phyloP scores from a whole-genome alignment of 139 green algal species.

The Tetradesmus lagerheimii region DNA sequence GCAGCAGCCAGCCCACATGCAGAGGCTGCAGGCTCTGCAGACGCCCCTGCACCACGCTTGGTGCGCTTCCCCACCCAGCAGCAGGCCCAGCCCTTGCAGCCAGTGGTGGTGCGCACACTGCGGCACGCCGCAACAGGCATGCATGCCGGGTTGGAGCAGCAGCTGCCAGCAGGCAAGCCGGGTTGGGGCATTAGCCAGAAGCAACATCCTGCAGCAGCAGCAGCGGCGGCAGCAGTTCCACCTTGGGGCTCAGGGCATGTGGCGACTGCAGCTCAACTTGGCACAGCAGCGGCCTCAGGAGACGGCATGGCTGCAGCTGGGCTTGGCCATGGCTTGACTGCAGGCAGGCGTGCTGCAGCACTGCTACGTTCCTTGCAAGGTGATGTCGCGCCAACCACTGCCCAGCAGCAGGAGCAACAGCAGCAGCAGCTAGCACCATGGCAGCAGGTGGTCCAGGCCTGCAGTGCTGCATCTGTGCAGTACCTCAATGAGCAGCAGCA shows the following conservation, averaged over 20 bases:
- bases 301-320: background rate
- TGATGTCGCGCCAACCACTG: background rate
- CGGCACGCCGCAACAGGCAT: background rate
- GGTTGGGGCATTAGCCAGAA: background rate
- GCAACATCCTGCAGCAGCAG: background rate
- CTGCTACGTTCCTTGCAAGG: background rate
- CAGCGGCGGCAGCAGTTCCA: slow-evolving; percentile 13
- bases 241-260: background rate
- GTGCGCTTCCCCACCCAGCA: background rate
- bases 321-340: background rate
- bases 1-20: background rate
- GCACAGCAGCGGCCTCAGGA: background rate
- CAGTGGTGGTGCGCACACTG: background rate
- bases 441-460: background rate
- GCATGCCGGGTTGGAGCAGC: background rate
- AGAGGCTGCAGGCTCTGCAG: background rate
- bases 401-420: background rate
- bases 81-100: background rate
- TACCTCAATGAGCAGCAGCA: background rate
- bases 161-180: background rate
- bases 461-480: background rate
- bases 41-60: background rate
- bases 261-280: background rate
- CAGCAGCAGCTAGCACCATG: background rate
- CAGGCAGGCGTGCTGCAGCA: slow-evolving; percentile 4